Base-by-base conservation (phyloP, 1,284 basidiomycete genomes). In the Neonothopanus nambi region DNA sequence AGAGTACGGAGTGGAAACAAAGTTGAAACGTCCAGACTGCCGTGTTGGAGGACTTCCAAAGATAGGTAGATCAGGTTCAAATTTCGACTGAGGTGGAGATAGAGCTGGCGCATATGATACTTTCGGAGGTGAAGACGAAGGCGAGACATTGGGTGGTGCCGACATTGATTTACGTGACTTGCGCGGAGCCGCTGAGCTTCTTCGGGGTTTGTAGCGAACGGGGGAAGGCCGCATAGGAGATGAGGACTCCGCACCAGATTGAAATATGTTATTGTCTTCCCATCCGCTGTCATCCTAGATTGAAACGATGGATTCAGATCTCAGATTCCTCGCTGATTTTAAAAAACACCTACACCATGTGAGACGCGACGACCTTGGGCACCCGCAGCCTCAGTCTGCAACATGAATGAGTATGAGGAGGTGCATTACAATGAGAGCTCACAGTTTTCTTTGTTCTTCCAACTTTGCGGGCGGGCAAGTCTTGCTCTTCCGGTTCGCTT, bases 241-340 rank as follows among this genome's bases (percentile, higher is more conserved):
- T 12, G 89, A 88, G 12, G 85, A 87, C 63, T 91, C 89, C 3
- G 84, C 85, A 23, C 89, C 89, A 12, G 87, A 90, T 64, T 91
- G 89, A 66, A 91, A 91, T 37, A 91, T 81, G 57, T 91, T 91
- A 61, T 89, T 89, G 61, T 91, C 89, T 64, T 91, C 89, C 89
- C 89, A 91, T 28, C 87, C 88, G 59, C 89, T 90, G 54, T 90
- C 87, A 26, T 87, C 79, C 54, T 65, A 13, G 57, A 4, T 33
- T 33, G 30, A 65, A 18, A 28, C 12, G 35, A 62, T 59, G 43
- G 62, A 68, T 70, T 59, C 9, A 53, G 52, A 35, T 13, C 52
- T 57, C 13, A 33, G 2, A 33, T n/a, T n/a, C n/a, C n/a, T n/a
- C n/a, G n/a, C n/a, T n/a, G 52, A 28, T 28, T 57, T 52, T 41